Percentiles rank a stretch among this genome's conserved stretches.
These are phyloP conservation scores for Rhodosporidiobolus sp. DNA, from an alignment of 768 basidiomycete species.

Conservation along the genomic window DNA sequence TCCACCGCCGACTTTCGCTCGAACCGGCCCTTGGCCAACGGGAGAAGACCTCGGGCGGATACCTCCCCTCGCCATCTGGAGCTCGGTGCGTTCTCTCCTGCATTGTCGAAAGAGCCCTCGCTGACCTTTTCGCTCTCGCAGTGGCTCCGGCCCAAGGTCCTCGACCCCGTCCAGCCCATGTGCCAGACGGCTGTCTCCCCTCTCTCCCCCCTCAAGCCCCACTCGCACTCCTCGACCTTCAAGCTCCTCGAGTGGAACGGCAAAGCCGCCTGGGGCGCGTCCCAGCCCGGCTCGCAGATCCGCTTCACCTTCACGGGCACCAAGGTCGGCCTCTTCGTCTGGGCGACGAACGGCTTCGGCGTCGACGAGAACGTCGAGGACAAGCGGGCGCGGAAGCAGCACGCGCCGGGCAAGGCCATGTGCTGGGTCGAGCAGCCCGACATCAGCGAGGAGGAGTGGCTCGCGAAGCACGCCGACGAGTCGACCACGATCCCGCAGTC, in stretches of 20 bases:
- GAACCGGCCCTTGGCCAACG: slow-evolving; percentile 1
- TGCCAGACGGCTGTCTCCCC: slow-evolving; percentile 13
- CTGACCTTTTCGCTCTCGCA: neutral
- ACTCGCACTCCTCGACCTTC: slow-evolving; percentile 22
- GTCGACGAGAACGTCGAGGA: neutral
- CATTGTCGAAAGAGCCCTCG: too few species aligned
- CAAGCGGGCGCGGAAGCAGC: neutral
- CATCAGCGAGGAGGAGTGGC: neutral
- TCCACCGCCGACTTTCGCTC: neutral
- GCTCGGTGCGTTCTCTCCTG: neutral
- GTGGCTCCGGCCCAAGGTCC: slow-evolving; percentile 9
- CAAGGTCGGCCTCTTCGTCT: slow-evolving; percentile 23
- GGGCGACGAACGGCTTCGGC: slow-evolving; percentile 13
- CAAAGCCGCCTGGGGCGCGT: slow-evolving; percentile 23
- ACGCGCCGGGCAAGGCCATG: slow-evolving; percentile 12
- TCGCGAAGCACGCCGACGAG: neutral
- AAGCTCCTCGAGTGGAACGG: slow-evolving; percentile 24
- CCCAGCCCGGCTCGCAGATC: slow-evolving; percentile 15
- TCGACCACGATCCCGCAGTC: neutral
- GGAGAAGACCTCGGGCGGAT: slow-evolving; percentile 10
- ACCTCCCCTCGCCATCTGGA: slow-evolving; percentile 7
- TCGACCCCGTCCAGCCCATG: slow-evolving; percentile 12
- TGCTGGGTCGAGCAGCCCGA: slow-evolving; percentile 21
- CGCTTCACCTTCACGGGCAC: slow-evolving; percentile 14
- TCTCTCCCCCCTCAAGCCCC: slow-evolving; percentile 1